Base-by-base conservation (phyloP, 1,139 yeast genomes). In the Candida dubliniensis region DNA sequence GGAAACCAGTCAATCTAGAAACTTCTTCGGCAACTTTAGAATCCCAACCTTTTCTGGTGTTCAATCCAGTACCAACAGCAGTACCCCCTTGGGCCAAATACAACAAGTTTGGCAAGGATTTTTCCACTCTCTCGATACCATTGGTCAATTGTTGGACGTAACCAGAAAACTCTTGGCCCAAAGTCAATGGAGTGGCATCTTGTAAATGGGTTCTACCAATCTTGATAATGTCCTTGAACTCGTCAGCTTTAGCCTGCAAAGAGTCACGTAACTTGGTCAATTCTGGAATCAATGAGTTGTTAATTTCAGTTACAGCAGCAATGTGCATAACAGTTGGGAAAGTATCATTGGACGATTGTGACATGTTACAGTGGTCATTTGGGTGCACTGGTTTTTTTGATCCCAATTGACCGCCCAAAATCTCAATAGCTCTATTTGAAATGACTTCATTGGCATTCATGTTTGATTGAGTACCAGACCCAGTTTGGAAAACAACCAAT, bases 271-370 rank as follows among this genome's bases (percentile, higher is more conserved):
- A 82, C 43, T 74, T 76, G 48, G 79, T 76, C 61, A 93, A 76
- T 59, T 89, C 87, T 31, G 99, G 99, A 44, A 93, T 58, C 65
- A 95, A 77, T 42, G 76, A 74, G 58, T 79, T 63, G 45, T 84
- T 75, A 70, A 93, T 87, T 73, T 93, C 96, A 41, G 87, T 79
- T 49, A 91, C 96, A 27, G 98, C 97, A 43, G 99, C 98, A 71
- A 93, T 93, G 74, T 93, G 99, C 99, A 93, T 93, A 47, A 93
- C 99, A 31, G 99, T 91, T 55, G 99, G 99, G 87, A 91, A 88
- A 46, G 99, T 93, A 71, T 93, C 99, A 67, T 93, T 93, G 40
- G 97, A 89, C 14, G 97, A 89, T 72, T 93, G 99, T 12, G 97
- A 89, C 91, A 90, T 93, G 78, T 93, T 93, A 61, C 93, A 95